These are phyloP conservation scores for Juglanconis sp. DNA, from an alignment of 2,329 filamentous ascomycete species.

Conservation along the genomic window DNA sequence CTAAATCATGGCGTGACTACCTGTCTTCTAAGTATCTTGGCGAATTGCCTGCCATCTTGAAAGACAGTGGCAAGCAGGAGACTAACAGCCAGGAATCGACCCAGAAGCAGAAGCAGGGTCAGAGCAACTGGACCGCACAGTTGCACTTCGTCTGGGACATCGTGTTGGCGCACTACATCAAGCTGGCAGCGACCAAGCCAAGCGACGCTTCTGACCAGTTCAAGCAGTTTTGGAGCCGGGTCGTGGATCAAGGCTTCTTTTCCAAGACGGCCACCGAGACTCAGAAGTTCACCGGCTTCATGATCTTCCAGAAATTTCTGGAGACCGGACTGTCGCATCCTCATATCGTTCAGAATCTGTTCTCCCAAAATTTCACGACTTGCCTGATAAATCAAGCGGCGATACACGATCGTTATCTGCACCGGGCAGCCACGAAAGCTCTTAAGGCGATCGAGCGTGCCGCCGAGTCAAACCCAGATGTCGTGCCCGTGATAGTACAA, in stretches of 20 bases:
- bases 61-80: conserved; percentile 62
- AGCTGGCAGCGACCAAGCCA: conserved; percentile 28
- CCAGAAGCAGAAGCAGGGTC: conserved; percentile 47
- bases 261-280: conserved; percentile 77
- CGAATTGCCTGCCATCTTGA: conserved; percentile 72
- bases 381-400: conserved; percentile 81
- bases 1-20: conserved; percentile 76
- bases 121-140: conserved; percentile 74
- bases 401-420: conserved; percentile 72
- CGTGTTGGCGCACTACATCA: conserved; percentile 57
- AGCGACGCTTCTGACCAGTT: conserved; percentile 50
- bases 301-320: conserved; percentile 77
- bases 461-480: conserved; percentile 57
- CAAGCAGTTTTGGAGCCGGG: conserved; percentile 77
- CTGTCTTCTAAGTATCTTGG: conserved; percentile 65
- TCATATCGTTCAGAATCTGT: conserved; percentile 57
- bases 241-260: conserved; percentile 85
- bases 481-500: conserved; percentile 59
- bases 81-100: conserved; percentile 39
- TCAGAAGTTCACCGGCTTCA: conserved; percentile 88
- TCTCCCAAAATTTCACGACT: conserved; percentile 78
- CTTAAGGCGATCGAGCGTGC: conserved; percentile 67
- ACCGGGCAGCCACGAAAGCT: conserved; percentile 73
- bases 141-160: conserved; percentile 87
- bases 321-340: conserved; percentile 45